Evolutionary conservation across 306 rosid species (phyloP).

Genomic region (Crataegus laevigata): DNA sequence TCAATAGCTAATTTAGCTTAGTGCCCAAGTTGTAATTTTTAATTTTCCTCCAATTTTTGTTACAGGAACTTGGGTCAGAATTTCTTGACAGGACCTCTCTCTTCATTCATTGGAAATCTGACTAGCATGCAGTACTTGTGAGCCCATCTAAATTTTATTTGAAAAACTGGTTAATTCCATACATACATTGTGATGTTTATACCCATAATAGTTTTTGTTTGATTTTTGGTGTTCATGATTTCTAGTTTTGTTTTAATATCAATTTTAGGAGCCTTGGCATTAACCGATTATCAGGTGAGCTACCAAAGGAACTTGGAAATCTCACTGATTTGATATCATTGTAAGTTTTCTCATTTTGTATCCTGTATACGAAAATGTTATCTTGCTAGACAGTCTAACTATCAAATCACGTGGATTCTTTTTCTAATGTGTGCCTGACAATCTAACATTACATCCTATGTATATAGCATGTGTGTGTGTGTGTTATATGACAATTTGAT

Average conservation of each 20-base stretch:
- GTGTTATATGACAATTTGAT: too few relatives aligned
- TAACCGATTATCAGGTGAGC: slow-evolving; percentile 62
- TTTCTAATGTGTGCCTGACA: background rate
- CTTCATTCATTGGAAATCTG: slow-evolving; percentile 63
- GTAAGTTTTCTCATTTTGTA: slow-evolving; percentile 32
- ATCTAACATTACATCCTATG: too few relatives aligned
- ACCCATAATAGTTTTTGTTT: background rate
- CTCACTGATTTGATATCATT: slow-evolving; percentile 34
- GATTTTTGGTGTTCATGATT: background rate
- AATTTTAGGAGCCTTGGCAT: slow-evolving; percentile 40
- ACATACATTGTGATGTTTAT: background rate
- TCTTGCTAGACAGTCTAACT: background rate
- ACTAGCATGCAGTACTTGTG: slow-evolving; percentile 60
- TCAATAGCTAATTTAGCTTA: background rate
- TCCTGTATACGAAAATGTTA: background rate
- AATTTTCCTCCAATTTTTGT: slow-evolving; percentile 6
- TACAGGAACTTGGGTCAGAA: slow-evolving; percentile 54
- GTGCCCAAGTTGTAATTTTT: background rate
- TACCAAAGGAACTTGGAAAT: slow-evolving; percentile 65
- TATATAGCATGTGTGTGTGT: too few relatives aligned
- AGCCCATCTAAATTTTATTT: slow-evolving; percentile 9
- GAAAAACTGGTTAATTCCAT: background rate
- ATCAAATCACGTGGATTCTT: background rate
- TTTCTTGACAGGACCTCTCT: slow-evolving; percentile 54
- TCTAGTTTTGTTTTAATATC: background rate